phyloP scores from a whole-genome alignment of 1,284 basidiomycete genomes.

The Stereum hirsutum region DNA sequence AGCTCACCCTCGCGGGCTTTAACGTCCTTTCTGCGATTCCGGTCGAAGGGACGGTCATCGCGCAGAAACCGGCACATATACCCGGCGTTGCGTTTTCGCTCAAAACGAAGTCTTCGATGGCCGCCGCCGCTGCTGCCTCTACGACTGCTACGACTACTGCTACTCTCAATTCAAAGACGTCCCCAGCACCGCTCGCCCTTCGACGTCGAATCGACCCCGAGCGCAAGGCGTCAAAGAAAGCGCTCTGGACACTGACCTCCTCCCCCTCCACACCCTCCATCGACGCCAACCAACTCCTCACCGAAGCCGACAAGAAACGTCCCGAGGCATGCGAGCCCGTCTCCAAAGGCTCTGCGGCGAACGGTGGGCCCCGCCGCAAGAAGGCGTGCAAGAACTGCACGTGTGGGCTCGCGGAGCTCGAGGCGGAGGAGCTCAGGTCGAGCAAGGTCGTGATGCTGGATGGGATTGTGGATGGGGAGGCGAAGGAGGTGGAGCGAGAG shows the following conservation, averaged over 20 bases:
- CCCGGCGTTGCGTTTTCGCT: constrained; percentile 25
- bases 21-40: constrained; percentile 34
- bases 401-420: constrained; percentile 88
- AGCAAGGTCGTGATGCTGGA: constrained; percentile 64
- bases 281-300: constrained; percentile 70
- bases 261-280: constrained; percentile 54
- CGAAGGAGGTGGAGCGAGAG: constrained; percentile 52
- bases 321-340: constrained; percentile 65
- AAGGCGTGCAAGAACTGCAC: constrained; percentile 93
- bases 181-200: no score
- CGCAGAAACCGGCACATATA: constrained; percentile 53
- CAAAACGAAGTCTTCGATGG: constrained; percentile 15
- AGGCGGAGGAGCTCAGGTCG: constrained; percentile 63
- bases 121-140: constrained; percentile 5
- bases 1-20: constrained; percentile 58
- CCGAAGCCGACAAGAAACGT: constrained; percentile 60
- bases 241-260: constrained; percentile 67
- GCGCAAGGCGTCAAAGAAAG: constrained; percentile 61
- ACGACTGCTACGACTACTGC: constrained; percentile 26
- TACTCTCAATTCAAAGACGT: no score
- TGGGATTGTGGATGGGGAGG: constrained; percentile 43
- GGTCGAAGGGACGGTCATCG: constrained; percentile 38
- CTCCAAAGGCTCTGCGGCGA: constrained; percentile 51
- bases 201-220: constrained; percentile 41
- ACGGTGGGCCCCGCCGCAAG: constrained; percentile 54